A percentile compares a stretch with the other conserved stretches of the same genome.
These are phyloP conservation scores for Astrothelium subdiscretum DNA, from an alignment of 495 filamentous ascomycete species.

Conservation along the genomic window DNA sequence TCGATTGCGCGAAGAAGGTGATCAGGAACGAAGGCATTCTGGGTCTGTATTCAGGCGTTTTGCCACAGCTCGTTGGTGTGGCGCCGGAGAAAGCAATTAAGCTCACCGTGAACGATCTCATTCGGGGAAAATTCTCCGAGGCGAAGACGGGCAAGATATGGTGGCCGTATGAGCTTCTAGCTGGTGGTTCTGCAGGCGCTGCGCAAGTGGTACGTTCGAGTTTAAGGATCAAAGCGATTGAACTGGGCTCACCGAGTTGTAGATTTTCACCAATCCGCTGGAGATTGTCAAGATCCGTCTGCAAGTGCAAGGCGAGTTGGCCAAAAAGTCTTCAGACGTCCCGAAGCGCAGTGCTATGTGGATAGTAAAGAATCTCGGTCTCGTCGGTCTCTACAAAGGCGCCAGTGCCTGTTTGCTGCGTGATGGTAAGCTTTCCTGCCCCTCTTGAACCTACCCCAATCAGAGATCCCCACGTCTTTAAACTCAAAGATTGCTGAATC, in stretches of 20 bases:
- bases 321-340: constrained; percentile 62
- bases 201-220: constrained; percentile 81
- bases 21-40: constrained; percentile 80
- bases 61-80: constrained; percentile 91
- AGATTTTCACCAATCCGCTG: constrained; percentile 94
- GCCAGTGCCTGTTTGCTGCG: constrained; percentile 92
- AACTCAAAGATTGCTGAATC: constrained; percentile 5
- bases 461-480: background rate
- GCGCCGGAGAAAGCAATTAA: constrained; percentile 99
- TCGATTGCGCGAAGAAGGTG: constrained; percentile 88
- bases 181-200: constrained; percentile 81
- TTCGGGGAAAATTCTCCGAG: constrained; percentile 65
- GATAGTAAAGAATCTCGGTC: constrained; percentile 90
- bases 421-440: constrained; percentile 37
- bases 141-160: constrained; percentile 64
- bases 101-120: constrained; percentile 91
- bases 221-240: background rate
- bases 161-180: constrained; percentile 60
- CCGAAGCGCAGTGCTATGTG: constrained; percentile 87
- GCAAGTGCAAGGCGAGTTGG: constrained; percentile 92
- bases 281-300: constrained; percentile 99
- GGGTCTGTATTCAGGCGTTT: constrained; percentile 85
- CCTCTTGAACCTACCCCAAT: background rate
- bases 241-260: background rate
- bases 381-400: constrained; percentile 94